Percentiles rank a stretch among this genome's conserved stretches.
Evolutionary conservation across 2,329 filamentous ascomycete genomes (phyloP).

Genomic region (Fusarium pininemorale): DNA sequence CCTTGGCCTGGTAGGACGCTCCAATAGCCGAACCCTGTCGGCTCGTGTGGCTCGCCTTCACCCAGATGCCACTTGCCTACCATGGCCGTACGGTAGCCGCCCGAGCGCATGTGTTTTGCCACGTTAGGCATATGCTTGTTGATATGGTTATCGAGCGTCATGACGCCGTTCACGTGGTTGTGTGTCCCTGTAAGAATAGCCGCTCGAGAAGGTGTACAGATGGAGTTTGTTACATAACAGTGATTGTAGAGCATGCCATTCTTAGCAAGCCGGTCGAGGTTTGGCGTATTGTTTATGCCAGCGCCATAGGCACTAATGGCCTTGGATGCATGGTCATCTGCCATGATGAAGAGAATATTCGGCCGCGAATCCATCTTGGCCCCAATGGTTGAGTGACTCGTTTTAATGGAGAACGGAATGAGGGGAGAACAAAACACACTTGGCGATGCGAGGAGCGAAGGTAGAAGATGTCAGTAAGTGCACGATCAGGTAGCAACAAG

Average conservation of each 20-base stretch:
- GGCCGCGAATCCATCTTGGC: slow-evolving; percentile 3
- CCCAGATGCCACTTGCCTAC: slow-evolving; percentile 64
- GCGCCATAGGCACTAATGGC: slow-evolving; percentile 58
- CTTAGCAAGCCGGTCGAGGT: slow-evolving; percentile 58
- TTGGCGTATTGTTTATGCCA: slow-evolving; percentile 61
- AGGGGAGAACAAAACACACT: background rate
- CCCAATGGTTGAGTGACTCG: background rate
- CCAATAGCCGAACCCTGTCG: slow-evolving; percentile 63
- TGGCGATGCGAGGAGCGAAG: background rate
- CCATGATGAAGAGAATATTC: slow-evolving; percentile 60
- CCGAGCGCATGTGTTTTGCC: slow-evolving; percentile 57
- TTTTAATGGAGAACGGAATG: background rate
- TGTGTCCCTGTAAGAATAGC: slow-evolving; percentile 60
- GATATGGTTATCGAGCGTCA: slow-evolving; percentile 57
- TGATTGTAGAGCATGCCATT: slow-evolving; percentile 63
- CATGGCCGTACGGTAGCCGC: slow-evolving; percentile 62
- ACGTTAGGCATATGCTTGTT: slow-evolving; percentile 61
- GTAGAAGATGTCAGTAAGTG: background rate
- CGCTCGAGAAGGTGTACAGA: slow-evolving; percentile 62
- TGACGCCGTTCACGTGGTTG: slow-evolving; percentile 63
- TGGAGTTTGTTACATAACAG: slow-evolving; percentile 63
- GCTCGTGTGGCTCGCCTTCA: slow-evolving; percentile 56
- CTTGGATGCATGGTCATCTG: slow-evolving; percentile 63
- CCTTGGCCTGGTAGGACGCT: slow-evolving; percentile 61
- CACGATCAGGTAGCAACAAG: background rate